Percentiles rank a stretch among this genome's conserved stretches.
Conservation (phyloP, 2,329 filamentous ascomycete species). For the Aspergillus sp. region DNA sequence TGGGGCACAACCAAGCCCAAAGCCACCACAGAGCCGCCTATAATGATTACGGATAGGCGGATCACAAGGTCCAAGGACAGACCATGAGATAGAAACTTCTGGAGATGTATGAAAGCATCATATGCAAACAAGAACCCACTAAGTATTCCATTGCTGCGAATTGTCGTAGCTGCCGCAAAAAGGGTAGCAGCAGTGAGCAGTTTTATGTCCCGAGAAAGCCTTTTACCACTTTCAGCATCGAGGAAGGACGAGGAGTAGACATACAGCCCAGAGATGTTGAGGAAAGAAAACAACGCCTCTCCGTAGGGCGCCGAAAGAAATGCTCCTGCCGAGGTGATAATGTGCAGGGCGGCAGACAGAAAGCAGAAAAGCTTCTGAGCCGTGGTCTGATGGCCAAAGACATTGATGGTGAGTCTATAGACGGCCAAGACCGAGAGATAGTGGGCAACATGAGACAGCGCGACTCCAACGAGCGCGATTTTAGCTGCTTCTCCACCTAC, state of each 20-base stretch:
- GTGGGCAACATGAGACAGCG: constrained; percentile 70
- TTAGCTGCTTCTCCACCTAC: constrained; percentile 12
- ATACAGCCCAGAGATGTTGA: constrained; percentile 70
- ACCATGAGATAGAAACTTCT: constrained; percentile 37
- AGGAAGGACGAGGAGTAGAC: constrained; percentile 54
- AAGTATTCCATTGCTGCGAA: constrained; percentile 82
- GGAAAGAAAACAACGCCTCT: constrained; percentile 72
- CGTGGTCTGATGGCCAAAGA: constrained; percentile 44
- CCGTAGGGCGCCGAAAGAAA: constrained; percentile 85
- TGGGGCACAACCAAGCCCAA: constrained; percentile 70
- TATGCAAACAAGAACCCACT: constrained; percentile 72
- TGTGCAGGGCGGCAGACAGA: constrained; percentile 67
- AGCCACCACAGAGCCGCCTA: constrained; percentile 65
- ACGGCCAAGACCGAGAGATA: constrained; percentile 69
- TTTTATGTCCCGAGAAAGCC: constrained; percentile 38
- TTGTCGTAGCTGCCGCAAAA: constrained; percentile 68
- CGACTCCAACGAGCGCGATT: constrained; percentile 53
- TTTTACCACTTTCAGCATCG: constrained; percentile 23
- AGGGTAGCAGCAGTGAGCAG: constrained; percentile 60
- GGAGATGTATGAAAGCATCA: constrained; percentile 47
- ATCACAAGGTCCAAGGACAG: constrained; percentile 39
- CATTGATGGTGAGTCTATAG: constrained; percentile 57
- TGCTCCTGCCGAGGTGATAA: constrained; percentile 80
- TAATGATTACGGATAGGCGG: constrained; percentile 54
- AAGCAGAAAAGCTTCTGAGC: constrained; percentile 43